Conservation (phyloP, 129 eudicot genomes). For the Lonicera japonica region DNA sequence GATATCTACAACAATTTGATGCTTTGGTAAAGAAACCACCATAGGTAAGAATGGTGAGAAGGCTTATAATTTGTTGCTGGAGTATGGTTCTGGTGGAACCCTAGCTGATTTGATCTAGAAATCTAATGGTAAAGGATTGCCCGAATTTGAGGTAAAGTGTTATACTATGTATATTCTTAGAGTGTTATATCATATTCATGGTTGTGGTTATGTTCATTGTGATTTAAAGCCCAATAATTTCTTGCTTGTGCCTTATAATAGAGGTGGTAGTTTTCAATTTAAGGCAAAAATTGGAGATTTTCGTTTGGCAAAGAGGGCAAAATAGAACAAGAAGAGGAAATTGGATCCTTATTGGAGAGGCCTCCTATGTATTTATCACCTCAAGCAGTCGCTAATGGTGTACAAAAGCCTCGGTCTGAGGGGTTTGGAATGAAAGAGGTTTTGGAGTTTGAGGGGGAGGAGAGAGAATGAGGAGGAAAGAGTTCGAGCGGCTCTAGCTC, state of each 20-base stretch:
- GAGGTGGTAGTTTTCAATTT: constrained; percentile 12
- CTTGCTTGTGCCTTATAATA: constrained; percentile 35
- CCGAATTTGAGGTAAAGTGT: constrained; percentile 38
- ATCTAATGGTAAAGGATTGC: constrained; percentile 35
- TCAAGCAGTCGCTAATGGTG: constrained; percentile 46
- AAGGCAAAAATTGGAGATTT: constrained; percentile 72
- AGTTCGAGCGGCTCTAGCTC: no score
- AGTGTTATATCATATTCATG: constrained; percentile 55
- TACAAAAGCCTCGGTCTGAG: constrained; percentile 56
- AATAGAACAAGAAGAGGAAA: constrained; percentile 32
- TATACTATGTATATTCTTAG: constrained; percentile 43
- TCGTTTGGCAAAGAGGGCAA: constrained; percentile 65
- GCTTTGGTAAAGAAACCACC: constrained; percentile 70
- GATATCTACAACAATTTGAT: no score
- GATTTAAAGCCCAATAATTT: constrained; percentile 70
- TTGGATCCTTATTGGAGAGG: constrained; percentile 46
- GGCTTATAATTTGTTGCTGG: constrained; percentile 67
- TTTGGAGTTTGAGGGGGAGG: no score
- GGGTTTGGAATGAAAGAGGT: no score
- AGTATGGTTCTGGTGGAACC: constrained; percentile 85
- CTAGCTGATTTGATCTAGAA: constrained; percentile 48
- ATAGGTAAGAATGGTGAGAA: constrained; percentile 36
- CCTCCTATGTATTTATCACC: constrained; percentile 55
- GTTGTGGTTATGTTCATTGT: constrained; percentile 67
- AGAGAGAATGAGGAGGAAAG: no score